Evolutionary conservation across 2,329 filamentous ascomycete species (phyloP), one percentile per base, ranked within the genome.

Genomic region (Verticillium zaregamsianum): DNA sequence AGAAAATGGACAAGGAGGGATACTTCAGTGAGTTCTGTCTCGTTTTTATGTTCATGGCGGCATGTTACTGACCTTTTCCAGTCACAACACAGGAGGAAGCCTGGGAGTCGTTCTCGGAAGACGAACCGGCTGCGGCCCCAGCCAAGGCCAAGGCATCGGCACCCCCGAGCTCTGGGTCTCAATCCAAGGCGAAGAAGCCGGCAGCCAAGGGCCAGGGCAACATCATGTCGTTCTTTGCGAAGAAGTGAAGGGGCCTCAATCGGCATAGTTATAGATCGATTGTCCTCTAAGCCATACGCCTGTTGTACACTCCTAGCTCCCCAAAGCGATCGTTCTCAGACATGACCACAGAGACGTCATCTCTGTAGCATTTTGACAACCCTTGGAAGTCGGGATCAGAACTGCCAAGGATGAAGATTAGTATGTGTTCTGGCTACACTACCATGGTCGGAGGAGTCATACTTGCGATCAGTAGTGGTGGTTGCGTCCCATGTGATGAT

Each of bases 71-170:
- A 63, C 67, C 14, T 17, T 55, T 54, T 64, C 45, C 68, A 95
- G 93, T 97, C 35, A 97, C 93, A 2, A 90, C 89, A 66, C 91
- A 96, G 75, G 92, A 96, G 71, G 77, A 85, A 0, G 89, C 83
- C 0, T 97, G 93, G 93, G 93, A 97, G 73, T 94, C 90, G 0
- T 97, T 96, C 77, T 96, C 92, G 0, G 93, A 97, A 72, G 93
- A 96, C 66, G 93, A 97, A 66, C 85, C 88, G 25, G 80, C 81
- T 35, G 74, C 77, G 9, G 80, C 84, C 3, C 69, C 77, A 1
- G 67, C 72, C 71, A 87, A 86, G 70, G 70, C 79, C 7, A 89
- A 86, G 64, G 66, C 75, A 59, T 67, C 76, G 63, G 66, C 76
- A 59, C 79, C 78, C 1, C 75, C 79, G 7, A 73, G 78, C 25